phyloP scores from a whole-genome alignment of 169 alveolate genomes.

The Besnoitia besnoiti region DNA sequence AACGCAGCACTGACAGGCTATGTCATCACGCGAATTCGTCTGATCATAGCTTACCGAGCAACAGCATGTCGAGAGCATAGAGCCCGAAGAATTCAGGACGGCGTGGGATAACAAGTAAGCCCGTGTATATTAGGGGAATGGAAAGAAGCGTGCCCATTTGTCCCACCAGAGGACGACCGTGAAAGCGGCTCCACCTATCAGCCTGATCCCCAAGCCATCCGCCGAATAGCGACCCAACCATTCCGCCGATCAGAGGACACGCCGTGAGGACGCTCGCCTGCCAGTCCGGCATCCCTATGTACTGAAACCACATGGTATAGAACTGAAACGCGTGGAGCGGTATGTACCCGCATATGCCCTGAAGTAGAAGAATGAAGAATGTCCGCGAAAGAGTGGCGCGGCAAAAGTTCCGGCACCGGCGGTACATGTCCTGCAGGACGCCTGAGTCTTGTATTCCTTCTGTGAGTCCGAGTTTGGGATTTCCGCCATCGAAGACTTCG shows the following conservation, averaged over 20 bases:
- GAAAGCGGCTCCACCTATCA: slow-evolving; percentile 77
- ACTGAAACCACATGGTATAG: slow-evolving; percentile 87
- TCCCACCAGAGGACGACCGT: slow-evolving; percentile 85
- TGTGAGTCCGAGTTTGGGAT: neutral
- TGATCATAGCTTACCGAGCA: slow-evolving; percentile 82
- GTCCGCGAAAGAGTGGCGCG: slow-evolving; percentile 67
- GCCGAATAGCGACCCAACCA: slow-evolving; percentile 90
- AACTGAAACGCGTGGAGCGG: slow-evolving; percentile 89
- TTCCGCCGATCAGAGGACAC: slow-evolving; percentile 83
- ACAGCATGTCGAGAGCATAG: slow-evolving; percentile 74
- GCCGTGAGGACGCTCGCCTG: slow-evolving; percentile 88
- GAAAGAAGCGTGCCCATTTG: slow-evolving; percentile 77
- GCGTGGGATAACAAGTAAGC: slow-evolving; percentile 76
- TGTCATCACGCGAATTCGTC: too few relatives aligned
- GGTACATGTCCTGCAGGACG: slow-evolving; percentile 28
- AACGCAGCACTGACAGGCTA: too few relatives aligned
- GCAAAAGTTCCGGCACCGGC: slow-evolving; percentile 55
- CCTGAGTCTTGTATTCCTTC: neutral
- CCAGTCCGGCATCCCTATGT: slow-evolving; percentile 85
- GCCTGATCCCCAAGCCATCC: slow-evolving; percentile 86
- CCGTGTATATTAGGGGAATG: slow-evolving; percentile 73
- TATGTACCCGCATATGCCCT: slow-evolving; percentile 86
- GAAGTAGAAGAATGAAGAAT: slow-evolving; percentile 72
- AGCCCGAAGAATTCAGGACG: slow-evolving; percentile 73
- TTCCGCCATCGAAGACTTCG: neutral